A percentile compares a stretch with the other conserved stretches of the same genome.
Conservation (phyloP, 2,329 filamentous ascomycete genomes). For the Clarireedia paspali region DNA sequence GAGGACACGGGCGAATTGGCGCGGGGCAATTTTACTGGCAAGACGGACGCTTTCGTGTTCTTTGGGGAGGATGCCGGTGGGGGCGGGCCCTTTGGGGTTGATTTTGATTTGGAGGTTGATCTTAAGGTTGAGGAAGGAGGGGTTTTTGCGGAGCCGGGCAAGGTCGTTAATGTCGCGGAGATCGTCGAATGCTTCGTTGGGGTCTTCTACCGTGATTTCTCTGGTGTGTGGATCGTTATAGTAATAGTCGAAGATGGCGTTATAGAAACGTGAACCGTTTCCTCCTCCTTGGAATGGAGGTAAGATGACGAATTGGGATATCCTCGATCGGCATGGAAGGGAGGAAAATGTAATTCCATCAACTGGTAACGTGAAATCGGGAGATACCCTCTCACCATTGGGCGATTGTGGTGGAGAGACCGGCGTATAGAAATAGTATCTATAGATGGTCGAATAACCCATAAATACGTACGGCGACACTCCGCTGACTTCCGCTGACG, state of each 20-base stretch:
- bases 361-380: slow-evolving; percentile 36
- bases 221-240: slow-evolving; percentile 54
- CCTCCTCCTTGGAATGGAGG: slow-evolving; percentile 79
- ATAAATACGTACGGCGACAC: slow-evolving; percentile 66
- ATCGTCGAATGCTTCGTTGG: slow-evolving; percentile 78
- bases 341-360: slow-evolving; percentile 40
- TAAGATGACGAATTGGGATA: slow-evolving; percentile 89
- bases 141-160: slow-evolving; percentile 49
- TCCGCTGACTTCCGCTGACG: slow-evolving; percentile 31
- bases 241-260: slow-evolving; percentile 65
- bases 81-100: slow-evolving; percentile 40
- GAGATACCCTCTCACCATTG: slow-evolving; percentile 24
- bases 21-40: slow-evolving; percentile 61
- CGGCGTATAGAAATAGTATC: slow-evolving; percentile 62
- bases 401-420: slow-evolving; percentile 37
- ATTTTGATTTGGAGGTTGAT: slow-evolving; percentile 46
- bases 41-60: slow-evolving; percentile 49
- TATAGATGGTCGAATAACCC: slow-evolving; percentile 86
- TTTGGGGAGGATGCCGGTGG: slow-evolving; percentile 47
- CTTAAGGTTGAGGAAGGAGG: slow-evolving; percentile 48
- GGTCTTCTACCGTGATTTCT: slow-evolving; percentile 91
- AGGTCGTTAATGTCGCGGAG: slow-evolving; percentile 71
- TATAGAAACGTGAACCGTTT: slow-evolving; percentile 74
- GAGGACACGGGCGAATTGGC: slow-evolving; percentile 68
- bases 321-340: slow-evolving; percentile 69